Conservation (phyloP, 306 rosid species). For the Ormosia semicastrata region DNA sequence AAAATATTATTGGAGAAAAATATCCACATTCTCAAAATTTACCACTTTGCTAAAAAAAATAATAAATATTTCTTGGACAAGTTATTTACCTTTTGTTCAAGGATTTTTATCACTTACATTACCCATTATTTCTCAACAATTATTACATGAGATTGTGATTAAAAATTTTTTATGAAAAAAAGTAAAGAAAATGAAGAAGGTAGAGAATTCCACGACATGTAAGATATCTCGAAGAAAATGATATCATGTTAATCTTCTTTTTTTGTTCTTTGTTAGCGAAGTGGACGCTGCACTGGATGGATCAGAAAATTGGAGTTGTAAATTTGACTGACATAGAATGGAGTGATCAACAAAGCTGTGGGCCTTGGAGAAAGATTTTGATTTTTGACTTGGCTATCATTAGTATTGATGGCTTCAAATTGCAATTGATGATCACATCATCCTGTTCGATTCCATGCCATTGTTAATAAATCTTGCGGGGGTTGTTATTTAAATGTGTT, state of each 20-base stretch:
- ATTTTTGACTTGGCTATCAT: neutral
- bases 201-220: too few relatives aligned
- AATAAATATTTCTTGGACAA: too few relatives aligned
- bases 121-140: too few relatives aligned
- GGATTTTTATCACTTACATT: too few relatives aligned
- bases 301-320: neutral
- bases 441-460: neutral
- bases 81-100: too few relatives aligned
- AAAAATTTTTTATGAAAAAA: too few relatives aligned
- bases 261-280: neutral
- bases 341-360: neutral
- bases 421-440: neutral
- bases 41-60: too few relatives aligned
- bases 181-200: too few relatives aligned
- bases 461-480: neutral
- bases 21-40: neutral
- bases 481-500: too few relatives aligned
- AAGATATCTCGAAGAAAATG: neutral
- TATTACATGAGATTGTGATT: too few relatives aligned
- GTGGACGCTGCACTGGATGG: neutral
- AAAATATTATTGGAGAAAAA: neutral
- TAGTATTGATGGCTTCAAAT: neutral
- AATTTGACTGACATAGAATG: neutral
- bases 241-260: neutral
- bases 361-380: neutral